phyloP scores from a whole-genome alignment of 2,329 filamentous ascomycete species.

The Ustulina deusta region DNA sequence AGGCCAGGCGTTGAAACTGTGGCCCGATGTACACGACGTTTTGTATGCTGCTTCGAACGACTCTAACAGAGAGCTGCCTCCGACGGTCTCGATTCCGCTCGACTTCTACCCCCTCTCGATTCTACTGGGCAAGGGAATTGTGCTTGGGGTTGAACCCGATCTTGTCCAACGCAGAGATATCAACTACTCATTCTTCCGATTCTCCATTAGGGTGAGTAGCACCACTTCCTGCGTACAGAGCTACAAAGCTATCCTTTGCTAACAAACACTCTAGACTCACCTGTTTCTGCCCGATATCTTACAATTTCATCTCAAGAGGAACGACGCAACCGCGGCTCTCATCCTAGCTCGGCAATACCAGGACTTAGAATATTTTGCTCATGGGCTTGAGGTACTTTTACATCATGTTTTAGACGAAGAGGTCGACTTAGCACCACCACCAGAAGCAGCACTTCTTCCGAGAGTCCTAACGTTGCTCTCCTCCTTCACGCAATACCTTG shows the following conservation, averaged over 20 bases:
- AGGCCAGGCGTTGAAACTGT: constrained; percentile 84
- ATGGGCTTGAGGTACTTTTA: constrained; percentile 90
- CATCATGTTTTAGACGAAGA: constrained; percentile 96
- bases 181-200: constrained; percentile 89
- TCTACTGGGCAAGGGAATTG: constrained; percentile 87
- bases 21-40: constrained; percentile 89
- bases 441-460: constrained; percentile 73
- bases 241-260: constrained; percentile 13
- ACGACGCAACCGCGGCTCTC: constrained; percentile 83
- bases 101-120: constrained; percentile 96
- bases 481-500: constrained; percentile 86
- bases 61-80: constrained; percentile 75
- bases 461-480: constrained; percentile 73
- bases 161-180: constrained; percentile 93
- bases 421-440: constrained; percentile 77
- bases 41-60: constrained; percentile 77
- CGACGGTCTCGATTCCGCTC: constrained; percentile 81
- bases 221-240: background rate
- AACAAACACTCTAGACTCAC: constrained; percentile 73
- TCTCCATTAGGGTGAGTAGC: constrained; percentile 81
- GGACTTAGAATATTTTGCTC: constrained; percentile 88
- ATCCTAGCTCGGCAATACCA: constrained; percentile 87
- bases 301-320: constrained; percentile 79
- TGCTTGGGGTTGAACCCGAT: constrained; percentile 91
- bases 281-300: constrained; percentile 92